Evolutionary conservation across 129 eudicot genomes (phyloP), one percentile per base, ranked within the genome.

Genomic region (Oenanthe sinensis): DNA sequence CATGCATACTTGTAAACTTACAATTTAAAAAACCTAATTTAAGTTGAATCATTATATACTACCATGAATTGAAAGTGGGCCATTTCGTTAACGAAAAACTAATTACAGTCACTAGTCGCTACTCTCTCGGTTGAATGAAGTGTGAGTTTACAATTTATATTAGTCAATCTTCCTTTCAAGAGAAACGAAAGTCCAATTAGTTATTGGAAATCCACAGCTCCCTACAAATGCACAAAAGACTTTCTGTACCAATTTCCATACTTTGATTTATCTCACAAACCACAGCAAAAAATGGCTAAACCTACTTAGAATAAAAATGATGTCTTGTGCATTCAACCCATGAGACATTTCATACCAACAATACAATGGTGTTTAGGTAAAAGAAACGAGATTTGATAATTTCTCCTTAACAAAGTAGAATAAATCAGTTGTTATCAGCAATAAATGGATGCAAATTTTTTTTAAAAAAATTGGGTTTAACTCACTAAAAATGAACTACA

Each of bases 111-210:
- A 1, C 36, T 33, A 0, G 36, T 33, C 36, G 9, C 65, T 58
- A 9, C 28, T 8, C 20, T 65, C 20, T 26, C 30, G 28, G 39
- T 65, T 8, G 8, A 24, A 28, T 65, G 71, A 63, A 26, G 71
- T 30, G 13, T 12, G 19, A 28, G 40, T 28, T 65, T 60, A 63
- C 16, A 63, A 24, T 63, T 8, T 63, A 2, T 13, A 63, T 84
- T 96, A 96, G 75, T 86, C 87, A 78, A 70, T 5, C n/a, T 70
- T 47, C 22, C 14, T 36, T 28, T 1, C 11, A 33, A 36, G 44
- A 68, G 9, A 36, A 68, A 68, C 36, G 24, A 6, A 15, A 33
- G 22, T 68, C 10, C 42, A 68, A 17, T 68, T 33, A 60, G 4
- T 7, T 33, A 33, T 6, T 36, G 39, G 73, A 36, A 39, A 45